Conservation (phyloP, 257 asterid genomes). For the Solanum medicagineum region DNA sequence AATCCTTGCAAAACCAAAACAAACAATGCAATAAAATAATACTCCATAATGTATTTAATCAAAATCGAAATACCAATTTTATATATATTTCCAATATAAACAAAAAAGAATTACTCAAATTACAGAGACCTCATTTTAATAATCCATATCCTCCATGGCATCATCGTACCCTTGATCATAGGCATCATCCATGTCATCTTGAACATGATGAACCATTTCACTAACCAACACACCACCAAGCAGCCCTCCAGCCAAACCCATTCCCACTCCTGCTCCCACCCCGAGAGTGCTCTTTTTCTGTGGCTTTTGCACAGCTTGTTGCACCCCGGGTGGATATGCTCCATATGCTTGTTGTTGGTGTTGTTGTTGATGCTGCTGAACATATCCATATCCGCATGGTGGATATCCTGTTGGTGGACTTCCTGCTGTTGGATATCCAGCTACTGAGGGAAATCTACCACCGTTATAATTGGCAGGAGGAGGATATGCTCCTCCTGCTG, state of each 20-base stretch:
- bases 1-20: not conserved
- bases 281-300: not conserved
- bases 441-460: not conserved
- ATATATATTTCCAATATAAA: not conserved
- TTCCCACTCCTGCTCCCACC: slow-evolving; percentile 15
- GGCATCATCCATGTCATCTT: slow-evolving; percentile 25
- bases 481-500: not conserved
- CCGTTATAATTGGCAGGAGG: not conserved
- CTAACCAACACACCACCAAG: not conserved
- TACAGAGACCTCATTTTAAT: not conserved
- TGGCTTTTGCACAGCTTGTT: not conserved
- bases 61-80: not conserved
- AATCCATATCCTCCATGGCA: slow-evolving; percentile 1
- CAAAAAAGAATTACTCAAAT: not conserved
- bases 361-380: not conserved
- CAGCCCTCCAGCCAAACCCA: not conserved
- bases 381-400: not conserved
- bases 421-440: not conserved
- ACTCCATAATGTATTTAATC: not conserved
- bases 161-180: slow-evolving; percentile 21
- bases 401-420: not conserved
- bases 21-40: not conserved
- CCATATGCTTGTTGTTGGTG: not conserved
- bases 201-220: slow-evolving; percentile 13
- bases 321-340: not conserved